phyloP scores from a whole-genome alignment of 2,329 filamentous ascomycete species.

The Talaromyces pinophilus region DNA sequence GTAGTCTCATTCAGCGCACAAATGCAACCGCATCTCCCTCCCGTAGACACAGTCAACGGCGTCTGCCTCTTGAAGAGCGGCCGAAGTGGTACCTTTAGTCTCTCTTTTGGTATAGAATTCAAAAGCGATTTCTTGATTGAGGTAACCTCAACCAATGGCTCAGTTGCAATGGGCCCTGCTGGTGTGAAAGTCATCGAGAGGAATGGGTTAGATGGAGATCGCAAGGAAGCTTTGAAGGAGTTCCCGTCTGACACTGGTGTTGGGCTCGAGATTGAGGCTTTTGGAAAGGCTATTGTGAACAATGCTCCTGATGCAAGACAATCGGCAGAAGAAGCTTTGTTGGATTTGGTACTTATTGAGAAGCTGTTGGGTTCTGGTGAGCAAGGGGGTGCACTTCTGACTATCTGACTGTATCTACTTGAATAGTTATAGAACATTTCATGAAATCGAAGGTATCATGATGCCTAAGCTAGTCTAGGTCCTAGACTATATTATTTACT shows the following conservation, averaged over 20 bases:
- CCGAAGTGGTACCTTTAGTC: conserved; percentile 57
- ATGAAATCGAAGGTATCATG: background rate
- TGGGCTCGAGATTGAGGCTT: conserved; percentile 4
- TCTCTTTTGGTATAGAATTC: conserved; percentile 38
- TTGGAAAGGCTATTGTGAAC: conserved; percentile 17
- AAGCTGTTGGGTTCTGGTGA: conserved; percentile 5
- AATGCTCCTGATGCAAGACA: conserved; percentile 23
- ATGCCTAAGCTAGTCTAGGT: background rate
- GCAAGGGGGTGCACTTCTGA: background rate
- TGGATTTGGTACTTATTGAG: conserved; percentile 26
- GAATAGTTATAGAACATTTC: background rate
- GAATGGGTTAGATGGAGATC: background rate
- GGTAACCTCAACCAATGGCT: conserved; percentile 15
- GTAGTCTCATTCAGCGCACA: conserved; percentile 59
- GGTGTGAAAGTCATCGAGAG: conserved; percentile 19
- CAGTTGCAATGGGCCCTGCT: conserved; percentile 9
- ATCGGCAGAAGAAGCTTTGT: conserved; percentile 25
- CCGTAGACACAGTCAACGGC: conserved; percentile 67
- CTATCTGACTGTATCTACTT: background rate
- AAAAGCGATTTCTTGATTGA: conserved; percentile 21
- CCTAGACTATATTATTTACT: background rate
- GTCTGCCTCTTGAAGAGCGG: conserved; percentile 58
- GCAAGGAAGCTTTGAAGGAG: conserved; percentile 2
- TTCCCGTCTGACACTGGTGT: conserved; percentile 1
- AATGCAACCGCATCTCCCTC: conserved; percentile 59